phyloP scores from a whole-genome alignment of 176 grass and related monocot species.

The Urochloa ruziziensis region DNA sequence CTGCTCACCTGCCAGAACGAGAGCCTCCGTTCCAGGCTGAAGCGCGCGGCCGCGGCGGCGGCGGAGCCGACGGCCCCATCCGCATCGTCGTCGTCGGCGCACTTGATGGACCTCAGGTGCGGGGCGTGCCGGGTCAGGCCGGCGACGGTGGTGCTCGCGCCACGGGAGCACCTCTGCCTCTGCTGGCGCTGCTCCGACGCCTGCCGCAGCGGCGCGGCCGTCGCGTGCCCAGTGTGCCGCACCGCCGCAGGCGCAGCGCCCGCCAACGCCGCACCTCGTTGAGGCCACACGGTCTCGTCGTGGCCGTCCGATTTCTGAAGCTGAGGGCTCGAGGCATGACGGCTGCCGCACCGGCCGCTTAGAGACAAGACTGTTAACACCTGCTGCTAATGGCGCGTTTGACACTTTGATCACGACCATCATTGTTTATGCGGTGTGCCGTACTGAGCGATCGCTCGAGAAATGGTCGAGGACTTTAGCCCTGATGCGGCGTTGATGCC shows the following conservation, averaged over 20 bases:
- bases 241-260: too few relatives aligned
- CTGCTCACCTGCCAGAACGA: constrained; percentile 19
- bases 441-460: too few relatives aligned
- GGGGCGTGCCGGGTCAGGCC: neutral
- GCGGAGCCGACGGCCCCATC: neutral
- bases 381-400: too few relatives aligned
- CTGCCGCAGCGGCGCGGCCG: neutral
- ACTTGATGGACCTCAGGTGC: neutral
- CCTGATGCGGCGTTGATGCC: too few relatives aligned
- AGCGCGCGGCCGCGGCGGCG: neutral
- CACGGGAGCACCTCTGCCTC: constrained; percentile 1
- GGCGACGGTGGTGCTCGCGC: neutral
- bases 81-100: neutral
- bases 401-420: too few relatives aligned
- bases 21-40: constrained; percentile 6
- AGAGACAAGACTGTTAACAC: neutral
- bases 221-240: neutral
- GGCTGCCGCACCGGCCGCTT: neutral
- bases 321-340: neutral
- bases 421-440: too few relatives aligned
- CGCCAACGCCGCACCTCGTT: neutral
- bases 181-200: neutral
- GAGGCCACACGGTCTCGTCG: neutral
- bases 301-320: neutral
- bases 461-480: too few relatives aligned